Evolutionary conservation across 352 stramenopile species (phyloP).

Genomic region (Globisporangium ultimum): DNA sequence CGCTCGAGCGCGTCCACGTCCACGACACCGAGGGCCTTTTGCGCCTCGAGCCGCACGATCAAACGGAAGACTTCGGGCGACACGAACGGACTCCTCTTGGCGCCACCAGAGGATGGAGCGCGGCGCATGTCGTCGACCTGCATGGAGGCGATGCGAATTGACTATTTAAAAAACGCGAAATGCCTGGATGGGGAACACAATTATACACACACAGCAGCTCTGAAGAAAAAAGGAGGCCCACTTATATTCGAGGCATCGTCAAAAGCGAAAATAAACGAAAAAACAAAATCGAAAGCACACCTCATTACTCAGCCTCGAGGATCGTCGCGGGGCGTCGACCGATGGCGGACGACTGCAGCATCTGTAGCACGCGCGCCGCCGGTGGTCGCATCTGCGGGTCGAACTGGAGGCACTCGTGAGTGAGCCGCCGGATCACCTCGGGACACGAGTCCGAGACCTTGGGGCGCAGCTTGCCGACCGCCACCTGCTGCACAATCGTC

Average conservation of each 20-base stretch:
- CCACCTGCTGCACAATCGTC: slow-evolving; percentile 80
- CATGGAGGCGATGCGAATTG: too few species aligned
- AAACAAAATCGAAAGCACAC: neutral
- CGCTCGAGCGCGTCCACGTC: slow-evolving; percentile 48
- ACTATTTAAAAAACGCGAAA: too few species aligned
- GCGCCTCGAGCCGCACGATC: slow-evolving; percentile 54
- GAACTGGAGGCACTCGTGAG: slow-evolving; percentile 79
- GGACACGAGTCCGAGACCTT: slow-evolving; percentile 76
- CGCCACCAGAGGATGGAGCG: neutral
- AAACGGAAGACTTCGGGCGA: slow-evolving; percentile 65
- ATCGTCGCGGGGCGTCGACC: slow-evolving; percentile 45
- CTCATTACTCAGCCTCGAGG: slow-evolving; percentile 32
- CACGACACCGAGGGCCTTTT: slow-evolving; percentile 48
- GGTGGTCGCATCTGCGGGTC: slow-evolving; percentile 67
- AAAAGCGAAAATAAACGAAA: neutral
- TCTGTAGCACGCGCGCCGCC: slow-evolving; percentile 68
- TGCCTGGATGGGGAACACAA: too few species aligned
- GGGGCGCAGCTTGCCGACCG: slow-evolving; percentile 69
- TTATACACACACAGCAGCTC: too few species aligned
- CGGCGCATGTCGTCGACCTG: neutral
- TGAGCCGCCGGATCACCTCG: slow-evolving; percentile 72
- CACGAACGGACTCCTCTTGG: slow-evolving; percentile 30
- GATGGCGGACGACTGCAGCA: slow-evolving; percentile 61
- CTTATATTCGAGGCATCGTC: too few species aligned
- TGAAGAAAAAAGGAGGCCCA: too few species aligned